Percentiles rank a stretch among this genome's conserved stretches.
phyloP scores from a whole-genome alignment of 768 basidiomycete genomes.

The Podaxis sp. region DNA sequence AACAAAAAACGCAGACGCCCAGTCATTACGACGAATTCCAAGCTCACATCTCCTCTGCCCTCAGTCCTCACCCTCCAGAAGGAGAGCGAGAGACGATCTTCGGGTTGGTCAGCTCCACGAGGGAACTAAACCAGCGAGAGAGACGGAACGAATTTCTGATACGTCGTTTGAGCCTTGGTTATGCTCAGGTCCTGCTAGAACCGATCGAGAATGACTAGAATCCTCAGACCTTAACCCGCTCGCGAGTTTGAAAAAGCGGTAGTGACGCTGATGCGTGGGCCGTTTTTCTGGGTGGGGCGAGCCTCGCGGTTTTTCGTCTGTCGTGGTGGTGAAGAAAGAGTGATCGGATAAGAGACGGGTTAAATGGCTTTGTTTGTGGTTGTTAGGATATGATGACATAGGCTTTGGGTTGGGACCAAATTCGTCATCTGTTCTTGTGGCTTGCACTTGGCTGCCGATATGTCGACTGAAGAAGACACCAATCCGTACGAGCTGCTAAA shows the following conservation, averaged over 20 bases:
- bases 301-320: conserved; percentile 63
- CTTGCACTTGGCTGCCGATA: not conserved
- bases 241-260: conserved; percentile 34
- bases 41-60: conserved; percentile 25
- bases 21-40: conserved; percentile 57
- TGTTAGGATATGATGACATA: not conserved
- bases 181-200: conserved; percentile 58
- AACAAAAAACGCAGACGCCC: conserved; percentile 28
- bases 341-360: not conserved
- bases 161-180: conserved; percentile 50
- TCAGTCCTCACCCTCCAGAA: conserved; percentile 30
- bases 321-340: conserved; percentile 17
- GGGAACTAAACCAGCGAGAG: not conserved
- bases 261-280: not conserved
- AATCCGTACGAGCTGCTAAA: conserved; percentile 74
- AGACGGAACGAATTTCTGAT: conserved; percentile 54
- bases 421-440: not conserved
- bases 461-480: conserved; percentile 44
- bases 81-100: conserved; percentile 14
- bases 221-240: conserved; percentile 85
- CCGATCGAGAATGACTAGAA: conserved; percentile 58
- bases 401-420: not conserved
- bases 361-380: not conserved
- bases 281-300: conserved; percentile 48
- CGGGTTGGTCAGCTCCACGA: not conserved